phyloP scores from a whole-genome alignment of 306 rosid genomes.

The Arachis hypogaea region DNA sequence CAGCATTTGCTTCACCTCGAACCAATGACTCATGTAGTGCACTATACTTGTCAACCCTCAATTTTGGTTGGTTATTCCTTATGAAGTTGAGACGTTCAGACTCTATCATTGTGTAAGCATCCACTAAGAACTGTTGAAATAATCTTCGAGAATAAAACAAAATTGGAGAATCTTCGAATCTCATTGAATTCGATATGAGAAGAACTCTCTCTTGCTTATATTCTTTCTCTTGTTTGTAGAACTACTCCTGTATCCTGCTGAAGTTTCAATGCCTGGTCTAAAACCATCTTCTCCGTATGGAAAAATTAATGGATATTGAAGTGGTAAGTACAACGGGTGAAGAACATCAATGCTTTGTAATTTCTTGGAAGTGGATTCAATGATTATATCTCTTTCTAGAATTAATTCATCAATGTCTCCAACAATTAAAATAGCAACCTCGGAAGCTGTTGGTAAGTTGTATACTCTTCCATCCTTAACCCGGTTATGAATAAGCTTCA shows the following conservation, averaged over 20 bases:
- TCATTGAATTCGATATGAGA: no score
- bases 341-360: not conserved
- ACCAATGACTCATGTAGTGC: not conserved
- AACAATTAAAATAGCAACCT: no score
- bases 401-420: not conserved
- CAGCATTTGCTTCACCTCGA: not conserved
- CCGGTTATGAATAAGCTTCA: no score
- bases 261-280: no score
- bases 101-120: not conserved
- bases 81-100: not conserved
- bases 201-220: no score
- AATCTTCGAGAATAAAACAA: not conserved
- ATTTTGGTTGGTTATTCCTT: not conserved
- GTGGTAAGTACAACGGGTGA: not conserved
- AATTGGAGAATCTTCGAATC: no score
- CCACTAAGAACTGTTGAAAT: not conserved
- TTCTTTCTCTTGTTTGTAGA: no score
- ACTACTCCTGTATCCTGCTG: no score
- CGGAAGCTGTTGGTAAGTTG: no score
- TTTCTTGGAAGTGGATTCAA: not conserved
- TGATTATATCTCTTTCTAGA: not conserved
- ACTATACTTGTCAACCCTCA: not conserved
- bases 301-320: not conserved
- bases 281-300: not conserved
- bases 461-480: no score